Percentiles rank a stretch among this genome's conserved stretches.
phyloP scores from a whole-genome alignment of 192 early-diverging fungal species.

The Pecoramyces ruminantium region DNA sequence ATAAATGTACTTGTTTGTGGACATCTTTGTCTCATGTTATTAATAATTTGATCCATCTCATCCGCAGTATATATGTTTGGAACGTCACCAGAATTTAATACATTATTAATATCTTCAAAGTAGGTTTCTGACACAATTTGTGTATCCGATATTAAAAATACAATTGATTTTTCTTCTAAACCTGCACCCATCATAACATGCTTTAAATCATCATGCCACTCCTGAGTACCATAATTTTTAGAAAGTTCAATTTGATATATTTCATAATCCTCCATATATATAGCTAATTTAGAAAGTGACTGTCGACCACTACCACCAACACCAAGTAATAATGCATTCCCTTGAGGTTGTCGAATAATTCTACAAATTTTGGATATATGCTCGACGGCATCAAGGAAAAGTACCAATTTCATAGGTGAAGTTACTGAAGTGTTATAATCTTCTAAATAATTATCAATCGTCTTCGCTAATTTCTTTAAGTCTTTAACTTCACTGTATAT shows the following conservation, averaged over 20 bases:
- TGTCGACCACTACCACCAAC: slow-evolving; percentile 41
- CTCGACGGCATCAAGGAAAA: slow-evolving; percentile 40
- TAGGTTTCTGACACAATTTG: slow-evolving; percentile 42
- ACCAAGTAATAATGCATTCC: slow-evolving; percentile 38
- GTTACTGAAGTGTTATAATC: slow-evolving; percentile 36
- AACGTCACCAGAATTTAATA: slow-evolving; percentile 39
- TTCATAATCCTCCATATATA: slow-evolving; percentile 36
- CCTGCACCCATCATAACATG: slow-evolving; percentile 33
- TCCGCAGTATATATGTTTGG: slow-evolving; percentile 36
- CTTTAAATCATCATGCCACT: slow-evolving; percentile 45
- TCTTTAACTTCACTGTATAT: slow-evolving; percentile 30
- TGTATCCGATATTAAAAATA: slow-evolving; percentile 40
- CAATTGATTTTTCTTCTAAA: slow-evolving; percentile 24
- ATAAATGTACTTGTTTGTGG: slow-evolving; percentile 17
- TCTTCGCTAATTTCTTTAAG: slow-evolving; percentile 22
- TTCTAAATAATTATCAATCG: slow-evolving; percentile 28
- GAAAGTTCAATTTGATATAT: slow-evolving; percentile 40
- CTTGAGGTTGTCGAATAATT: slow-evolving; percentile 31
- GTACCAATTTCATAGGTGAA: slow-evolving; percentile 44
- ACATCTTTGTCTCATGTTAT: slow-evolving; percentile 16
- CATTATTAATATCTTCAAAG: slow-evolving; percentile 43
- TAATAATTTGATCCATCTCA: slow-evolving; percentile 39
- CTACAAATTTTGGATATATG: slow-evolving; percentile 34
- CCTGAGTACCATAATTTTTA: slow-evolving; percentile 28
- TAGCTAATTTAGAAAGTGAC: slow-evolving; percentile 31